Evolutionary conservation across 2,329 filamentous ascomycete species (phyloP).

Genomic region (Pleoardoris graminearum): DNA sequence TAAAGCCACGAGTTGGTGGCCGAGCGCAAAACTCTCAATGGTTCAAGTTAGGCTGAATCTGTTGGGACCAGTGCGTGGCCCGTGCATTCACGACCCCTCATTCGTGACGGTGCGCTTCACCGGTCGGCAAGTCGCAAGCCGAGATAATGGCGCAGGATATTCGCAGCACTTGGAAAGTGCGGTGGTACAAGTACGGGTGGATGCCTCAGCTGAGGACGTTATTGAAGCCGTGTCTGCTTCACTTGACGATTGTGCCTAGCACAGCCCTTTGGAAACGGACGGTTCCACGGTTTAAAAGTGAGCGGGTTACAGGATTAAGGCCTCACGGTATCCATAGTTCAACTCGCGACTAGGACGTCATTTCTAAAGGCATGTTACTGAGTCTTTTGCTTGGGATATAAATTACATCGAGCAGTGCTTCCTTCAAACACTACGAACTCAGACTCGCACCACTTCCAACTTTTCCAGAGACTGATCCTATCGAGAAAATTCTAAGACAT

Average conservation of each 20-base stretch:
- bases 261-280: neutral
- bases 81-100: slow-evolving; percentile 8
- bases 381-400: too few species aligned
- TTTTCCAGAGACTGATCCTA: neutral
- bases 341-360: too few species aligned
- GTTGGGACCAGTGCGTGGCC: neutral
- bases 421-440: too few species aligned
- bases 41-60: slow-evolving; percentile 2
- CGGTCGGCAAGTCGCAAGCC: slow-evolving; percentile 1
- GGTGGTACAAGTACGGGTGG: slow-evolving; percentile 6
- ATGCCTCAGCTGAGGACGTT: neutral
- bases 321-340: neutral
- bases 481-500: too few species aligned
- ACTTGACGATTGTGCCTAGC: neutral
- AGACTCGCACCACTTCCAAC: neutral
- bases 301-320: neutral
- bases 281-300: neutral
- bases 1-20: neutral
- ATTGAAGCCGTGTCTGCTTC: too few species aligned
- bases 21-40: neutral
- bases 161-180: neutral
- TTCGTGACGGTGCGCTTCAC: slow-evolving; percentile 7
- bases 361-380: too few species aligned
- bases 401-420: neutral
- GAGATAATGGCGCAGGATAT: neutral